These are phyloP conservation scores for Zasmidium citrigriseum DNA, from an alignment of 2,329 filamentous ascomycete species.

Conservation along the genomic window DNA sequence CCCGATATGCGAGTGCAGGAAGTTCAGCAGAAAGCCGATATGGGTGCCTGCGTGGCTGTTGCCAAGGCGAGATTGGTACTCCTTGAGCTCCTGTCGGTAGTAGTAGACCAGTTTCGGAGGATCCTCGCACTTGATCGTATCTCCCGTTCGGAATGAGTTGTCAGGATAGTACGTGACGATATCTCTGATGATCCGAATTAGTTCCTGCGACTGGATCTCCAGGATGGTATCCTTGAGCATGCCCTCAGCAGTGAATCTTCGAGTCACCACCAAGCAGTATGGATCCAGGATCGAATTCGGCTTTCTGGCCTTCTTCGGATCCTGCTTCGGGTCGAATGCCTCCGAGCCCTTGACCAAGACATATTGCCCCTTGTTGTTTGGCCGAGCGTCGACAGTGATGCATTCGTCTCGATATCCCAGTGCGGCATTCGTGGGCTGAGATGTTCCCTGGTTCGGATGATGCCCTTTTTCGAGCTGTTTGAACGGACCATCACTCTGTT, in stretches of 20 bases:
- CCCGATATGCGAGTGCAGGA: constrained; percentile 5
- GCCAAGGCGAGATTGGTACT: not conserved
- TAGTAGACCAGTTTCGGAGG: constrained; percentile 4
- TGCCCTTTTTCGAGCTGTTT: not conserved
- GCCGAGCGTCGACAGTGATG: constrained; percentile 4
- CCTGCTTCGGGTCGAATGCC: constrained; percentile 1
- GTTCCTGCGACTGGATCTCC: not conserved
- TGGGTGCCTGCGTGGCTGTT: not conserved
- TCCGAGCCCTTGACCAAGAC: constrained; percentile 2
- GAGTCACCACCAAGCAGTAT: constrained; percentile 5
- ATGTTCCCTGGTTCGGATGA: not conserved
- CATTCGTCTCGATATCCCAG: constrained; percentile 7
- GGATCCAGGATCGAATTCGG: constrained; percentile 2
- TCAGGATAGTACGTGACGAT: constrained; percentile 5
- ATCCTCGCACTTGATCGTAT: constrained; percentile 7
- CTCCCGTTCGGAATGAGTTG: constrained; percentile 3
- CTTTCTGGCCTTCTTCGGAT: constrained; percentile 4
- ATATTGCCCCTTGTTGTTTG: constrained; percentile 3
- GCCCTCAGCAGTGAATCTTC: not conserved
- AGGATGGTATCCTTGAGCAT: constrained; percentile 1
- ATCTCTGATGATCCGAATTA: not conserved
- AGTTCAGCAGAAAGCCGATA: constrained; percentile 1
- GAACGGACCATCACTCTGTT: not conserved
- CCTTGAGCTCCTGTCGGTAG: not conserved
- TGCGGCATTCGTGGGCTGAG: not conserved